phyloP scores from a whole-genome alignment of 768 basidiomycete species.

The Xerocomus potaroensis region DNA sequence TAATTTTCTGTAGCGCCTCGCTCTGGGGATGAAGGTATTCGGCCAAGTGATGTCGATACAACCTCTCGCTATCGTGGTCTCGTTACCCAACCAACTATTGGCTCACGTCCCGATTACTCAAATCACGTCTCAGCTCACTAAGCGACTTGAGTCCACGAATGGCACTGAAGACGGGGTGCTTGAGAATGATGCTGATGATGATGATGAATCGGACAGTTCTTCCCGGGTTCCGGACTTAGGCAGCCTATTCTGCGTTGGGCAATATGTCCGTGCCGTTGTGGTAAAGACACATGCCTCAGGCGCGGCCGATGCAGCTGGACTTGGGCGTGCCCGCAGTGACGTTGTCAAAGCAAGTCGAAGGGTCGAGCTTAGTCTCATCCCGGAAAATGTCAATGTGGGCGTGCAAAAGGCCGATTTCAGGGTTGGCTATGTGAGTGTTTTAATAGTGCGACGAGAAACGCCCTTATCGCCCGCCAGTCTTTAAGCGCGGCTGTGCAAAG shows the following conservation, averaged over 20 bases:
- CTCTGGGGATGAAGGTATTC: constrained; percentile 80
- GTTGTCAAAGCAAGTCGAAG: constrained; percentile 63
- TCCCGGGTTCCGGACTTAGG: constrained; percentile 59
- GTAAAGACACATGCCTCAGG: constrained; percentile 65
- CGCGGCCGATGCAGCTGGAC: constrained; percentile 49
- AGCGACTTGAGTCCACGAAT: constrained; percentile 60
- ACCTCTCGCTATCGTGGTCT: constrained; percentile 86
- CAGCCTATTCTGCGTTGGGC: constrained; percentile 77
- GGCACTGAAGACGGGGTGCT: constrained; percentile 42
- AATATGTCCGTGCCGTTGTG: constrained; percentile 81
- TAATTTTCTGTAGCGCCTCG: constrained; percentile 53
- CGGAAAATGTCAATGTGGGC: constrained; percentile 79
- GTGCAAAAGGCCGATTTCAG: constrained; percentile 75
- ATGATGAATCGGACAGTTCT: constrained; percentile 37
- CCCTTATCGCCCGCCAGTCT: constrained; percentile 42
- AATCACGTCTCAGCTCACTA: constrained; percentile 76
- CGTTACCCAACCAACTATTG: constrained; percentile 92
- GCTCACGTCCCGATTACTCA: constrained; percentile 95
- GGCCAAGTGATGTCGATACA: constrained; percentile 84
- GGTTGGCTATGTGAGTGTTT: constrained; percentile 62
- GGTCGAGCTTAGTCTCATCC: constrained; percentile 81
- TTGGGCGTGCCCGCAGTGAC: constrained; percentile 66
- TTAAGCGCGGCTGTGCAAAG: constrained; percentile 75
- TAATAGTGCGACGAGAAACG: background rate
- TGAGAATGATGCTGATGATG: too few relatives aligned